phyloP scores from a whole-genome alignment of 2,329 filamentous ascomycete genomes.

The Eurotiales sp. region DNA sequence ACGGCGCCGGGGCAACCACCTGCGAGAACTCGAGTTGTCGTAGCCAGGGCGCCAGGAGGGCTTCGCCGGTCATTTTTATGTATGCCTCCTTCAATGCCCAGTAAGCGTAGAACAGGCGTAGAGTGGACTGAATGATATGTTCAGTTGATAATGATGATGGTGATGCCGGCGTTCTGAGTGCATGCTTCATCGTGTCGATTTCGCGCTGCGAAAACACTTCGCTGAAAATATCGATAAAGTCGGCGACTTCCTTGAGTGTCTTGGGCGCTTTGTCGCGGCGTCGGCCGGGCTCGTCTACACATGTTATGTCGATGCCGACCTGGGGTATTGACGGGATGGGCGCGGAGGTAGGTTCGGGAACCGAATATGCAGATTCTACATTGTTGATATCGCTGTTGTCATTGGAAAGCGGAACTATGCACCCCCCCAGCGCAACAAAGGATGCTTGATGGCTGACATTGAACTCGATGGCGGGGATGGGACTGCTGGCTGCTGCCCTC shows the following conservation, averaged over 20 bases:
- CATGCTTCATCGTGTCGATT: constrained; percentile 51
- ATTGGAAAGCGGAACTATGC: constrained; percentile 22
- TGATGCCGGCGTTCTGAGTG: no score
- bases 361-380: no score
- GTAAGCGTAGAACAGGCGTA: constrained; percentile 61
- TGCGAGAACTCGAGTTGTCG: constrained; percentile 58
- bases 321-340: constrained; percentile 28
- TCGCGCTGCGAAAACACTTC: constrained; percentile 58
- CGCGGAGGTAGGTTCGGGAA: constrained; percentile 10
- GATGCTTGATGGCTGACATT: constrained; percentile 64
- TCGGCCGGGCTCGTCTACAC: constrained; percentile 53
- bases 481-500: constrained; percentile 16
- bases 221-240: constrained; percentile 58
- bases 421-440: constrained; percentile 57
- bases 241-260: constrained; percentile 48
- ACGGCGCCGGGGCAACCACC: constrained; percentile 47
- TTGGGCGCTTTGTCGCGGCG: constrained; percentile 48
- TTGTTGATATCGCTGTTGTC: not conserved
- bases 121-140: constrained; percentile 50
- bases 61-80: constrained; percentile 64
- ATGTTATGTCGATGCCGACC: constrained; percentile 61
- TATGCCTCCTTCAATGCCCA: constrained; percentile 66
- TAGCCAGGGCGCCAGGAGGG: constrained; percentile 59
- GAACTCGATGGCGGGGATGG: constrained; percentile 51
- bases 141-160: constrained; percentile 33